Evolutionary conservation across 768 basidiomycete species (phyloP), one percentile per base, ranked within the genome.

Genomic region (Boletus speciosus): DNA sequence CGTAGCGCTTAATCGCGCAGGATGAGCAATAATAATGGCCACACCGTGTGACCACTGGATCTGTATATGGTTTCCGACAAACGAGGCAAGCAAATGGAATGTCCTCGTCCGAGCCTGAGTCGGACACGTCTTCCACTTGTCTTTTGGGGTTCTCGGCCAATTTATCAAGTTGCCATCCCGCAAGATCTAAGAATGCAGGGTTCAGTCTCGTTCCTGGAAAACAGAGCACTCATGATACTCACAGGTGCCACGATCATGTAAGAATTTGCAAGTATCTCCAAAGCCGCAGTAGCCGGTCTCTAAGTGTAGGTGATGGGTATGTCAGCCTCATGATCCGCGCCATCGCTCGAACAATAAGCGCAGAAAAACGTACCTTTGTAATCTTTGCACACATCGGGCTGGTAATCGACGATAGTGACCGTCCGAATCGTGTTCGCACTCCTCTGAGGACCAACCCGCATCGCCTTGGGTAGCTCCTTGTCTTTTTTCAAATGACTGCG

Each of bases 271-370:
- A 4, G 93, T 94, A 73, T 99, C 97, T 31, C 97, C 97, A 70
- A 96, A 99, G 21, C 97, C 97, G 72, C 97, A 99, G 69, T 92
- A 99, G 0, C 97, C 97, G 48, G 97, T 99, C 76, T 98, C 96
- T 96, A 65, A 35, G 16, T 19, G 44, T 43, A 41, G n/a, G 47
- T 3, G 12, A 46, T 47, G 25, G 1, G 31, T 40, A 19, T 37
- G 47, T 67, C 35, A 65, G 59, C 19, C 8, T 16, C 42, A 51
- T 47, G 52, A 54, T 67, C 58, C 64, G 47, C 57, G 49, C 53
- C 27, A 45, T 36, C 45, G 10, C 19, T 21, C 23, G 2, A 27
- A 36, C 7, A 29, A 52, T 51, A 55, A 43, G 41, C 27, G 27
- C 19, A 50, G 51, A 49, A 21, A 56, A 55, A 79, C 86, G 52